phyloP scores from a whole-genome alignment of 2,329 filamentous ascomycete genomes.

The Xylaria sp. region DNA sequence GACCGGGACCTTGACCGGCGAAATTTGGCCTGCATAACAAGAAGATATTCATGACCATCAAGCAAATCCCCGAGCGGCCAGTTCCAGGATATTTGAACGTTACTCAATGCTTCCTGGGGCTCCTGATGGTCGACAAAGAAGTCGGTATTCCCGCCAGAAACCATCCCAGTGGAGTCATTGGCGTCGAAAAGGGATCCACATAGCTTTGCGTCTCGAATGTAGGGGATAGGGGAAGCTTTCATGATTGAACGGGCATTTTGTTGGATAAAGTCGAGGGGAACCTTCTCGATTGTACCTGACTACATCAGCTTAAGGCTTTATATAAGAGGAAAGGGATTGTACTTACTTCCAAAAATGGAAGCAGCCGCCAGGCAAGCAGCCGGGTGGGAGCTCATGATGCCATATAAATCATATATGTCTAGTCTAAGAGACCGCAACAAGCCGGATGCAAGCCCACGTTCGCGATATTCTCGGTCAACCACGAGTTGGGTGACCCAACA shows the following conservation, averaged over 20 bases:
- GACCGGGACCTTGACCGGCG: constrained; percentile 7
- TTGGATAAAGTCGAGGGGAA: constrained; percentile 10
- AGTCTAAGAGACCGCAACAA: constrained; percentile 38
- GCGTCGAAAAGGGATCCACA: constrained; percentile 39
- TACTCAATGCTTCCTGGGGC: constrained; percentile 30
- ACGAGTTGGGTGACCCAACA: constrained; percentile 48
- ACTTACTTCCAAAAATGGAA: constrained; percentile 36
- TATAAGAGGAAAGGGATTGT: constrained; percentile 1
- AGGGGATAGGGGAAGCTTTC: constrained; percentile 40
- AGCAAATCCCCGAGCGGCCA: constrained; percentile 29
- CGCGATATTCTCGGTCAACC: constrained; percentile 40
- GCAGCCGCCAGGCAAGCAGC: constrained; percentile 39
- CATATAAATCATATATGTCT: constrained; percentile 39
- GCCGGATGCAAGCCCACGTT: constrained; percentile 39
- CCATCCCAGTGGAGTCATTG: constrained; percentile 33
- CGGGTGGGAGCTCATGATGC: constrained; percentile 45
- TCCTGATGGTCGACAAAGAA: constrained; percentile 45
- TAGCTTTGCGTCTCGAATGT: constrained; percentile 43
- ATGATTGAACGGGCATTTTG: constrained; percentile 37
- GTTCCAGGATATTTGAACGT: constrained; percentile 9
- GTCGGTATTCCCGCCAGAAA: constrained; percentile 39
- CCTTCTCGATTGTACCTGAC: constrained; percentile 9
- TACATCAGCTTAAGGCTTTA: background rate
- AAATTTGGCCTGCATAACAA: constrained; percentile 10
- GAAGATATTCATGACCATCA: constrained; percentile 25